A percentile compares a stretch with the other conserved stretches of the same genome.
Conservation (phyloP, 345 rosid genomes). For the Linum usitatissimum region DNA sequence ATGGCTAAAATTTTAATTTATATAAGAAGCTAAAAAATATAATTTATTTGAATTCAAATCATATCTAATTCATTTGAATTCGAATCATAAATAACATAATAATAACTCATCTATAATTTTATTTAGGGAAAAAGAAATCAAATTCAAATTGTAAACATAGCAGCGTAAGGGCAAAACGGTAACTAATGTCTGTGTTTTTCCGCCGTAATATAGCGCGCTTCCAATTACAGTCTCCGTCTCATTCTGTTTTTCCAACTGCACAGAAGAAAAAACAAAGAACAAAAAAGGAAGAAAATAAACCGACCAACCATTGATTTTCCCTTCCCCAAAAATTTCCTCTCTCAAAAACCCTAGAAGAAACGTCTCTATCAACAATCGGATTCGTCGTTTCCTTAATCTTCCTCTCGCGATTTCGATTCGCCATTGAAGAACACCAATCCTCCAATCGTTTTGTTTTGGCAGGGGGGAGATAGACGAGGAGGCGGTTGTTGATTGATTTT, state of each 20-base stretch:
- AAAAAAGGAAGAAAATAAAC: not conserved
- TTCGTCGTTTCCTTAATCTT: not conserved
- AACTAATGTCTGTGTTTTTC: not conserved
- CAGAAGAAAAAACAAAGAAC: not conserved
- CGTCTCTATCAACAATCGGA: not conserved
- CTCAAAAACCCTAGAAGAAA: not conserved
- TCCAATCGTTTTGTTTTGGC: not conserved
- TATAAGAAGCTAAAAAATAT: too few species aligned
- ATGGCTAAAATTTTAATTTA: too few species aligned
- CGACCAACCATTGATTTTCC: not conserved
- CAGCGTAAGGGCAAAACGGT: not conserved
- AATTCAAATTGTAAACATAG: too few species aligned
- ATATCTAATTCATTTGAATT: too few species aligned
- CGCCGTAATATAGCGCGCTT: not conserved
- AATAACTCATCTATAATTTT: too few species aligned
- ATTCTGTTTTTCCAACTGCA: not conserved
- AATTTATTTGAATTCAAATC: too few species aligned
- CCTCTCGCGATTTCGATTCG: not conserved
- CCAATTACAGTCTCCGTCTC: not conserved
- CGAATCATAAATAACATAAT: too few species aligned
- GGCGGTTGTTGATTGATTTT: too few species aligned
- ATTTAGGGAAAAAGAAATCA: not conserved
- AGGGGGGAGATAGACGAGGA: not conserved
- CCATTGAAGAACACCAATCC: not conserved
- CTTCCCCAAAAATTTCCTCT: not conserved